Evolutionary conservation across 2,329 filamentous ascomycete genomes (phyloP).

Genomic region (Scedosporium dehoogii): DNA sequence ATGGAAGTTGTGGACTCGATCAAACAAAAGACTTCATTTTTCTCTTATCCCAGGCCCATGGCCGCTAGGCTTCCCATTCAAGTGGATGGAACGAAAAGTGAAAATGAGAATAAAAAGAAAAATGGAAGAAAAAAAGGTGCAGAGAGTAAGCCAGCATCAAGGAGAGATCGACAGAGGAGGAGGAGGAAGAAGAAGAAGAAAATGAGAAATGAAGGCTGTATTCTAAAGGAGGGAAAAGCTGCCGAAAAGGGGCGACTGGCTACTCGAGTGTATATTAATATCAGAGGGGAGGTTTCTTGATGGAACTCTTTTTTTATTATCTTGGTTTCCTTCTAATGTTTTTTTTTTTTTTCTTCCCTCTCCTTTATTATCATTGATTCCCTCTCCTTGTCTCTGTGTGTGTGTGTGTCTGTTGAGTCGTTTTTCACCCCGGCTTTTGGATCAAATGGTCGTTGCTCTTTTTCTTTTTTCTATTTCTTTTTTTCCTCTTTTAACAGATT

Average conservation of each 20-base stretch:
- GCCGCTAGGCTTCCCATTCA: background rate
- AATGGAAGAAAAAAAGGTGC: background rate
- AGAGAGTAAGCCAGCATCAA: background rate
- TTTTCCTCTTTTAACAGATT: background rate
- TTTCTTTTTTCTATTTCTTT: background rate
- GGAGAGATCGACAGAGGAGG: background rate
- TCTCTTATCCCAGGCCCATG: too few relatives aligned
- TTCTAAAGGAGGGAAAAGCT: background rate
- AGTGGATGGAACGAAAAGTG: background rate
- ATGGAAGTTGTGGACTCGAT: background rate
- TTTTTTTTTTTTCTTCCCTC: background rate
- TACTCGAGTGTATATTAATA: background rate
- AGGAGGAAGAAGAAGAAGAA: background rate
- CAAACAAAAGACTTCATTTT: background rate
- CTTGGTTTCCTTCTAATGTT: background rate
- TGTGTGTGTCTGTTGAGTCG: background rate
- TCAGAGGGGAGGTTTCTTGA: constrained; percentile 3
- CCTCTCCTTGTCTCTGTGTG: background rate
- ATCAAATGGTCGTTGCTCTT: background rate
- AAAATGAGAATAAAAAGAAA: background rate
- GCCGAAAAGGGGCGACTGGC: background rate
- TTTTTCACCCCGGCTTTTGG: background rate
- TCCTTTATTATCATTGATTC: background rate
- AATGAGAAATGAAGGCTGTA: background rate
- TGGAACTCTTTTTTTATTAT: constrained; percentile 11